These are phyloP conservation scores for Aspergillus ostianus DNA, from an alignment of 495 filamentous ascomycete species.

Conservation along the genomic window DNA sequence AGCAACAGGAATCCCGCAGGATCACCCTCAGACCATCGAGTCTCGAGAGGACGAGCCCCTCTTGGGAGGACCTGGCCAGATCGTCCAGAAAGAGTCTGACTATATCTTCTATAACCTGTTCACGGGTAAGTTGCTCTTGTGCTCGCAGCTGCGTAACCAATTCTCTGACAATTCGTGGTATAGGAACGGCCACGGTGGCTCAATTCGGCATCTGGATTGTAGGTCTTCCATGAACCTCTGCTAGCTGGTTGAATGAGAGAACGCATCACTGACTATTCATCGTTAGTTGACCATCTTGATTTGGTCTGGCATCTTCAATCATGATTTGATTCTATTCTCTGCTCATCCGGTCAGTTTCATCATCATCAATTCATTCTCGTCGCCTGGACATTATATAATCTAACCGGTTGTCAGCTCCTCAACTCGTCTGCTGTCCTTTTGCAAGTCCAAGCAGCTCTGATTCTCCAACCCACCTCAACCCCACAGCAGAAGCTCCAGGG, in stretches of 20 bases:
- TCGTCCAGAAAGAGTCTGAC: conserved; percentile 60
- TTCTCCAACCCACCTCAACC: conserved; percentile 86
- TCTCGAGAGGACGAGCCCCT: conserved; percentile 70
- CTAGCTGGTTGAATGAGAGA: neutral
- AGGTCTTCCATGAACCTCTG: conserved; percentile 18
- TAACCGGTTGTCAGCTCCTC: conserved; percentile 52
- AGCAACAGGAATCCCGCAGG: conserved; percentile 50
- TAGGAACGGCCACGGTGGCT: conserved; percentile 68
- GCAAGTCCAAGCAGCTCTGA: conserved; percentile 73
- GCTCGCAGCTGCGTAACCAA: neutral
- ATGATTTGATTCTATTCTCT: conserved; percentile 70
- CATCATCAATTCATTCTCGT: neutral
- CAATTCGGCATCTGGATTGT: conserved; percentile 68
- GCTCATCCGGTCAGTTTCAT: conserved; percentile 67
- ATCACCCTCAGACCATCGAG: conserved; percentile 27
- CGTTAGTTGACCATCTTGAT: conserved; percentile 66
- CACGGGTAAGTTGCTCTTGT: conserved; percentile 55
- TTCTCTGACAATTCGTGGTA: neutral
- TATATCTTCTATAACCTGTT: conserved; percentile 69
- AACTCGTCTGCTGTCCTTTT: conserved; percentile 73
- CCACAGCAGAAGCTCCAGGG: conserved; percentile 69
- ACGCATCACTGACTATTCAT: conserved; percentile 16
- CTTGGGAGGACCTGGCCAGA: conserved; percentile 71
- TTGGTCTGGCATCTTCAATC: conserved; percentile 70
- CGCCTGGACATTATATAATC: conserved; percentile 3